Evolutionary conservation across 2,329 filamentous ascomycete genomes (phyloP), one percentile per base, ranked within the genome.

Genomic region (Paracorniculantispora psalliotae): DNA sequence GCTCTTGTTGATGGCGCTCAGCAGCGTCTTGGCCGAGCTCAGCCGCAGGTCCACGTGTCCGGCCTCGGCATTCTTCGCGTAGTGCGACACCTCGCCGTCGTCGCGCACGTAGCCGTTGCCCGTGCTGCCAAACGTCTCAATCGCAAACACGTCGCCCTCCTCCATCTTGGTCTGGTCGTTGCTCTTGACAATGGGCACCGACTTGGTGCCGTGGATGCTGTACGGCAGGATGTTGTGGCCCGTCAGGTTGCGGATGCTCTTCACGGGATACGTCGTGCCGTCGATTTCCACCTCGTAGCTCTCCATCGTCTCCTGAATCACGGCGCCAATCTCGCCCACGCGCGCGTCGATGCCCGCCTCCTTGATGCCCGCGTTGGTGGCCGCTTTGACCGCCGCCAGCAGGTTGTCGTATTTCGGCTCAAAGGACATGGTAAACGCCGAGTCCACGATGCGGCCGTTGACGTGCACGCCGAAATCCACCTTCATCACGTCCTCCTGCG

Each of bases 81-180:
- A 97, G 74, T 96, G 92, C 46, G 91, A 96, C 19, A 86, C 85
- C 79, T 96, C 92, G 75, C 91, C 89, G 75, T 96, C 91, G 69
- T 97, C 92, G 64, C 85, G 79, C 59, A 96, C 90, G 69, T 90
- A 89, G 64, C 92, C 92, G 71, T 91, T 92, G 63, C 92, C 93
- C 23, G 92, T 97, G 72, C 89, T 94, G 61, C 92, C 93, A 73
- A 97, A 97, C 0, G 92, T 97, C 78, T 97, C 92, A 67, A 97
- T 96, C 64, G 92, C 92, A 73, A 96, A 97, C 19, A 92, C 87
- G 70, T 97, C 92, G 44, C 92, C 92, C 75, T 97, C 93, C 77
- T 97, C 92, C 93, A 97, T 97, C 81, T 96, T 96, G 55, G 91
- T 96, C 72, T 88, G 86, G 69, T 96, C 91, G 62, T 84, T 84